Evolutionary conservation across 192 early-diverging fungal species (phyloP), one percentile per base, ranked within the genome.

Genomic region (Spizellomyces punctatus): DNA sequence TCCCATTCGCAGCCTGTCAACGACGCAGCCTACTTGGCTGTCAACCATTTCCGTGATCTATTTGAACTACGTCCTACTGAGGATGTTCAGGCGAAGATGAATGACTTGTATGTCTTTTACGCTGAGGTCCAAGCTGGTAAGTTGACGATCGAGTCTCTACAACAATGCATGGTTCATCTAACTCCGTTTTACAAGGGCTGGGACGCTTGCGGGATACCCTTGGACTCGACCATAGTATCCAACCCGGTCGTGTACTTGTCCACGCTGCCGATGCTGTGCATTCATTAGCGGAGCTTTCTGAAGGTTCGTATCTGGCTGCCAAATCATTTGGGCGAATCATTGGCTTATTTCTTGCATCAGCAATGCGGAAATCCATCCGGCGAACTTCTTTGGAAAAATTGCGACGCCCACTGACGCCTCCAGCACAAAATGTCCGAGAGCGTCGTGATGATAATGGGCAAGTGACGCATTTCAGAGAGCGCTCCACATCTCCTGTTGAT

Each of bases 91-190:
- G 21, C 70, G 17, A 76, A 71, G 46, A 75, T 84, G 67, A 76
- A 82, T 63, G 75, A 81, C 36, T 61, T 84, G 19, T 84, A 78
- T 63, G 75, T 84, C 41, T 80, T 74, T 21, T 76, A 10, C 36
- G 71, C 76, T 9, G 80, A 81, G 52, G 58, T 58, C 6, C 73
- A 84, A 47, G 61, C 66, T 36, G 81, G 81, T 79, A 19, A 74
- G 74, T 58, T 19, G 5, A 10, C n/a, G 41, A 10, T 46, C 4
- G 19, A 10, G 2, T 61, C 17, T 42, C 10, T 5, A 45, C 12
- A 1, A 5, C 17, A 8, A 64, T 17, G 9, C 16, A 41, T 27
- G 59, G 19, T 61, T 61, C 21, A 22, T 61, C 50, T 54, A 19
- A 54, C 2, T 14, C 59, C 12, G 21, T 2, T 55, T 2, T 4